Evolutionary conservation across 352 stramenopile genomes (phyloP).

Genomic region (Phytophthora palmivora): DNA sequence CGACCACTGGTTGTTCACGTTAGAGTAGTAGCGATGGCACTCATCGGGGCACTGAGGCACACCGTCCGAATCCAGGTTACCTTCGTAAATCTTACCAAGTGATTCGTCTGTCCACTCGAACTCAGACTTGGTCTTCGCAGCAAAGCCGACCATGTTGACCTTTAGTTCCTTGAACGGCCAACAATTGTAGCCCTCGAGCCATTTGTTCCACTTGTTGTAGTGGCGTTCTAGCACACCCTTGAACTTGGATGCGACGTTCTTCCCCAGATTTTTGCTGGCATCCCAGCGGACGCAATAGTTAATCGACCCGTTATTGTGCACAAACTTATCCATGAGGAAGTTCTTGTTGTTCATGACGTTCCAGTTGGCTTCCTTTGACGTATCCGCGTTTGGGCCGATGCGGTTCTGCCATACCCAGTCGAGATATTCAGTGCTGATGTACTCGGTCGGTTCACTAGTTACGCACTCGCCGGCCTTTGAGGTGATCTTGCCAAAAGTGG

Average conservation of each 20-base stretch:
- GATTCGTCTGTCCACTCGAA: constrained; percentile 26
- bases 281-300: constrained; percentile 37
- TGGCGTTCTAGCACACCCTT: constrained; percentile 20
- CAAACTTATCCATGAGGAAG: constrained; percentile 28
- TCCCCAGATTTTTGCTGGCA: constrained; percentile 6
- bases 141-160: constrained; percentile 36
- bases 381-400: constrained; percentile 19
- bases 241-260: constrained; percentile 13
- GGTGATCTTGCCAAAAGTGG: constrained; percentile 27
- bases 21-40: constrained; percentile 29
- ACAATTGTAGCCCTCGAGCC: constrained; percentile 33
- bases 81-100: constrained; percentile 23
- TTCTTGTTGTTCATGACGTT: constrained; percentile 35
- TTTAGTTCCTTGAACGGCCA: constrained; percentile 31
- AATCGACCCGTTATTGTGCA: constrained; percentile 33
- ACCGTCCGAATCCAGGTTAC: background rate
- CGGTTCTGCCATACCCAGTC: constrained; percentile 29
- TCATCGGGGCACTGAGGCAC: constrained; percentile 25
- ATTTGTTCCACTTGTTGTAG: constrained; percentile 36
- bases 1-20: constrained; percentile 28
- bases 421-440: constrained; percentile 24
- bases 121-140: constrained; percentile 21
- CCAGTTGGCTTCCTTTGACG: constrained; percentile 14
- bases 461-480: constrained; percentile 23
- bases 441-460: constrained; percentile 12